Evolutionary conservation across 2,329 filamentous ascomycete genomes (phyloP).

Genomic region (Ceratocystis huliohia): DNA sequence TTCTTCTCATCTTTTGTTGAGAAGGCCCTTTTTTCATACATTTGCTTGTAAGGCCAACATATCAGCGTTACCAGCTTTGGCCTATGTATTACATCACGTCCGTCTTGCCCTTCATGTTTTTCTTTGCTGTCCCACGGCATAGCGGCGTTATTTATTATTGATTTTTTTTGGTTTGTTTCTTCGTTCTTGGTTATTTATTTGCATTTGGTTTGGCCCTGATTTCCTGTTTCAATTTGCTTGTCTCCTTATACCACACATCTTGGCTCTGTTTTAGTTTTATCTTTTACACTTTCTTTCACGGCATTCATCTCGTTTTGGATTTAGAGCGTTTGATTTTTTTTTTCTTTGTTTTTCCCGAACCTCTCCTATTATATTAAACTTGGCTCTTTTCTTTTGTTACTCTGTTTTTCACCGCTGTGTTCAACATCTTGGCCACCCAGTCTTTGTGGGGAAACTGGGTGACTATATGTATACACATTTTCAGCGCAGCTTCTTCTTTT

Average conservation of each 20-base stretch:
- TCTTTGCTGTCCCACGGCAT: not conserved
- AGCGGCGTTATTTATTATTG: not conserved
- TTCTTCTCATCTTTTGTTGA: conserved; percentile 3
- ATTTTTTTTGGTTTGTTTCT: not conserved
- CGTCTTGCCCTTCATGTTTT: not conserved
- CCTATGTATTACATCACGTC: not conserved
- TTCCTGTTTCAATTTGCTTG: not conserved
- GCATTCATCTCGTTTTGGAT: not conserved
- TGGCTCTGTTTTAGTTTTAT: not conserved
- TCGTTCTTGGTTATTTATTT: not conserved
- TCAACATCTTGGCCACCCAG: not conserved
- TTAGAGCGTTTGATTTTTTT: conserved; percentile 6
- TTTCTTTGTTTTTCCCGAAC: not conserved
- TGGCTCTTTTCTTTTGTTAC: not conserved
- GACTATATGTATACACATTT: not conserved
- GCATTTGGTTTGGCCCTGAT: not conserved
- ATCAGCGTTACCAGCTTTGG: not conserved
- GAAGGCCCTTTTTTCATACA: not conserved
- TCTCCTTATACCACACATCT: not conserved
- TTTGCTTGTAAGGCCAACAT: not conserved
- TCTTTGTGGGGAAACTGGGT: conserved; percentile 13
- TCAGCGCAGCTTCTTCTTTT: not conserved
- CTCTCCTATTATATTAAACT: not conserved
- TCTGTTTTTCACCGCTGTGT: conserved; percentile 2
- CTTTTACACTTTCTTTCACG: not conserved